Base-by-base conservation (phyloP, 169 alveolate species). In the Theileria parva region DNA sequence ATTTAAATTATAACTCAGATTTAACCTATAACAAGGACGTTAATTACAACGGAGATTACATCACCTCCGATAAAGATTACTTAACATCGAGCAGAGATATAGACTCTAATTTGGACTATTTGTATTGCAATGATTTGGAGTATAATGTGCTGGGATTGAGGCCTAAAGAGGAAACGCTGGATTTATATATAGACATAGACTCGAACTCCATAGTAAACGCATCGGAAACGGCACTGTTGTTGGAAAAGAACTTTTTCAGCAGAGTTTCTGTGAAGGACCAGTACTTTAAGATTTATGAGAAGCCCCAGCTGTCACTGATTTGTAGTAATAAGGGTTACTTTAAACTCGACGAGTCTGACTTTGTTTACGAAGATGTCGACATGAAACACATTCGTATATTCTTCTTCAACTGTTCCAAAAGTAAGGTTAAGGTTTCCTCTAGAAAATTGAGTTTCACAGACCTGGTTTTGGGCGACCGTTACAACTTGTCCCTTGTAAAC, bases 261-360 rank as follows among this genome's bases (percentile, higher is more conserved):
- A 55, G 69, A 51, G 86, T 83, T 9, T 30, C 69, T 8, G 63
- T 44, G 23, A 73, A 44, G 61, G 80, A 67, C 3, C 30, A 73
- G 44, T 73, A 19, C 63, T 53, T 73, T 28, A 59, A 73, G 34
- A 73, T 73, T 51, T 59, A 12, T 21, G 57, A 51, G 32, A 51
- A 73, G 44, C 76, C 76, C 30, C 65, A 37, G 68, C 37, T 15
- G 23, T 83, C 32, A 9, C 61, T 32, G 59, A 66, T 73, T 30
- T 51, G 63, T 59, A 75, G 55, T 57, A 74, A 23, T 4, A 28
- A 44, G 23, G 89, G 89, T 48, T 83, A 63, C 81, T 83, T 73
- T 72, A 83, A 83, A 64, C 53, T 65, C 11, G 89, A 83, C 53
- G 89, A 83, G 64, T 48, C 80, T n/a, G 85, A 13, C 32, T 83